Conservation (phyloP, 768 basidiomycete species). For the Amanita thiersii region DNA sequence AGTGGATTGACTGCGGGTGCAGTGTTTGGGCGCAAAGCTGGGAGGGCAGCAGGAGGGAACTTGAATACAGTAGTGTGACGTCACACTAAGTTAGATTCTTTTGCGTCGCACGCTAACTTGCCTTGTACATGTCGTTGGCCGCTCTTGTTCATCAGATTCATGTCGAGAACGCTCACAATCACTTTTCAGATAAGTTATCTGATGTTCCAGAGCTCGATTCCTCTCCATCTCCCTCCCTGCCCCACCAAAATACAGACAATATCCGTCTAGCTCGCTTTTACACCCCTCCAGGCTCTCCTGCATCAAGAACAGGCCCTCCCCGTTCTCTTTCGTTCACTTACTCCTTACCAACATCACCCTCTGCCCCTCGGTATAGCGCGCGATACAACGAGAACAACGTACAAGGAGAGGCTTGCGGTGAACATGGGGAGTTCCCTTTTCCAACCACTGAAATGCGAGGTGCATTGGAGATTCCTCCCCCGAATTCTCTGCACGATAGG, state of each 20-base stretch:
- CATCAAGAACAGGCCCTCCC: conserved; percentile 64
- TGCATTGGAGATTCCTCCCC: conserved; percentile 40
- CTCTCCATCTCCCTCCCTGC: not conserved
- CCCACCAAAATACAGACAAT: not conserved
- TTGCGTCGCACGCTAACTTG: conserved; percentile 3
- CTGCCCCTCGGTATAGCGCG: conserved; percentile 17
- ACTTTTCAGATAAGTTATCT: not conserved
- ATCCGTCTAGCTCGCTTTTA: not conserved
- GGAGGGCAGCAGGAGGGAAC: conserved; percentile 28
- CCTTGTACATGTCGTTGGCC: conserved; percentile 18
- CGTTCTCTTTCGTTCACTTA: conserved; percentile 64
- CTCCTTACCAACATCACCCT: conserved; percentile 37
- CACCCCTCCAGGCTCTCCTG: conserved; percentile 41
- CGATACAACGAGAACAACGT: conserved; percentile 19
- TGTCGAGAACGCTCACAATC: not conserved
- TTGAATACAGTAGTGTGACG: conserved; percentile 12
- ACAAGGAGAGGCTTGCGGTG: conserved; percentile 25
- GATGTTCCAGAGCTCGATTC: not conserved
- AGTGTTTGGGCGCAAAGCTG: conserved; percentile 56
- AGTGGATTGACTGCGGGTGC: conserved; percentile 59
- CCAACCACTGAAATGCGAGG: conserved; percentile 50
- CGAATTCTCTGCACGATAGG: conserved; percentile 36
- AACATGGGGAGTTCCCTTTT: conserved; percentile 21
- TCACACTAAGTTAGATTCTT: conserved; percentile 13
- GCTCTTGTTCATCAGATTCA: conserved; percentile 16